Base-by-base conservation (phyloP, 106 monocot genomes). In the Ottelia alismoides region DNA sequence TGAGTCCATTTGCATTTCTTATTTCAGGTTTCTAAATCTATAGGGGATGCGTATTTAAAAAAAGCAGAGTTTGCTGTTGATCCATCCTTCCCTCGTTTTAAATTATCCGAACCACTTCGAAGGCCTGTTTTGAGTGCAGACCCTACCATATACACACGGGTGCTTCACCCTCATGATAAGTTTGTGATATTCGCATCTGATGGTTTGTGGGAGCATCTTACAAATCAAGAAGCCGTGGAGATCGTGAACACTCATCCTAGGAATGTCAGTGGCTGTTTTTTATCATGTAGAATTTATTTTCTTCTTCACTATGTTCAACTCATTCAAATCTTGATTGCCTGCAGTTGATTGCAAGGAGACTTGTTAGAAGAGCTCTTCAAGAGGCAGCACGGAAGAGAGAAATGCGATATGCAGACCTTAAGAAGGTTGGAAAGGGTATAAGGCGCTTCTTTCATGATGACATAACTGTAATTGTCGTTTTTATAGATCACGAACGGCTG, bases 1-100 rank as follows among this genome's bases (percentile, higher is more conserved):
- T n/a, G n/a, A n/a, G n/a, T n/a, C n/a, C n/a, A n/a, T n/a, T n/a
- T n/a, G n/a, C n/a, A n/a, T n/a, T n/a, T n/a, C n/a, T n/a, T 22
- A 10, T 26, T 30, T 24, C 23, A 87, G 87, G 75, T 87, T 24
- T 82, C 87, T 47, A 74, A 82, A 50, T 68, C 87, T 3, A 82
- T 87, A 30, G 87, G 87, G 20, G 87, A 87, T 62, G 87, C 75
- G n/a, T 87, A 87, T 52, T 70, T 87, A 50, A 82, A 87, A 64
- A 70, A 21, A 51, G 66, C 78, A 3, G 87, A 87, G 46, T 82
- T 75, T 30, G 52, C 69, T 25, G 45, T 58, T 17, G 67, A 67
- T 32, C 74, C 87, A 43, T 75, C 74, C 3, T 20, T 78, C 28
- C 61, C 74, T 51, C 71, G 72, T 20, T 82, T 87, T 22, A 50